Base-by-base conservation (phyloP, 306 rosid species). In the Carpinus viminea region DNA sequence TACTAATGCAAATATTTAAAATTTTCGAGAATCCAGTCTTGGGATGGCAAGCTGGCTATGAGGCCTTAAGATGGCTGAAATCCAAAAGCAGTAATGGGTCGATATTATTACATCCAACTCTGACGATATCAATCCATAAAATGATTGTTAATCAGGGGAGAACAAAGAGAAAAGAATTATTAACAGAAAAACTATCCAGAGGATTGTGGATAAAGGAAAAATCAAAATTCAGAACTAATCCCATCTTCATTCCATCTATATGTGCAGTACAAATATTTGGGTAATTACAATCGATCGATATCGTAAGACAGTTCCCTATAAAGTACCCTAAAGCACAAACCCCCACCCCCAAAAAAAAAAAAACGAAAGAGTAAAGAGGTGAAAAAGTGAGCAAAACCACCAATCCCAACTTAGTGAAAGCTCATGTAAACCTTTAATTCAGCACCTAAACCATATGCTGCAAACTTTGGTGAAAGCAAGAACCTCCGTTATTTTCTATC, bases 221-320 rank as follows among this genome's bases (percentile, higher is more conserved):
- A 51, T 34, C 59, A 18, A 7, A 47, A 18, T 15, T 61, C 70
- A 43, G 54, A 26, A 52, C 15, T 4, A 53, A 24, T 47, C 12
- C 28, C 64, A 53, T 38, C 66, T 76, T 72, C 74, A 81, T 76
- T 81, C 45, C 69, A 76, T 70, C 36, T 72, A 54, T 60, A 50
- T 26, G 53, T 64, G 11, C 76, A 62, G 74, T 71, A 81, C 74
- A 81, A 62, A 12, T 36, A 56, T 62, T 20, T 26, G 16, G 76
- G 70, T 65, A 28, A 69, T 55, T 61, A 76, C 62, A 70, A 12
- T 41, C 41, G 7, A 65, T 61, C 68, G 20, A 72, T 71, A 4
- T 28, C 26, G 31, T 68, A 38, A 41, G 72, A 68, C 1, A 18
- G 47, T 31, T 31, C 34, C 34, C 34, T 31, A 31, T 31, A 31